Evolutionary conservation across 2,329 filamentous ascomycete genomes (phyloP), one percentile per base, ranked within the genome.

Genomic region (Phialocephala sp.): DNA sequence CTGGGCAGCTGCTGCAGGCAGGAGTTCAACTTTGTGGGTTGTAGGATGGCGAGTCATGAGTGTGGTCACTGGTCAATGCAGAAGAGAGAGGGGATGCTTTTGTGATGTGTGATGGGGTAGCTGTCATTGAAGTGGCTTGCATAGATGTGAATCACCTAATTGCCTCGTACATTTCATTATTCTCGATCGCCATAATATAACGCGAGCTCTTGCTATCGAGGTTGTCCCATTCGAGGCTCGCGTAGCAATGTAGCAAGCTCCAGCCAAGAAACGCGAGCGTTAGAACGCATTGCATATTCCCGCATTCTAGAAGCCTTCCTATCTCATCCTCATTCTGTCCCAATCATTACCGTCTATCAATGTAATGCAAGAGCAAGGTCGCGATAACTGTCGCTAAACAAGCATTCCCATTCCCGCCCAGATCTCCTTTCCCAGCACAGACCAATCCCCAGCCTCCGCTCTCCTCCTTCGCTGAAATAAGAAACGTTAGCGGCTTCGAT

Each of bases 371-470:
- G 12, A 43, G 41, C 41, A 43, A 43, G 15, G 15, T 41, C 27
- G 27, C 27, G 6, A 6, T 32, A 32, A 3, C 27, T 6, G 3
- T n/a, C 43, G 43, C 43, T 18, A 45, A 45, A 45, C 37, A 43
- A 12, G 9, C 9, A 43, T 12, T 5, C 9, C 9, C 9, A 9
- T 18, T 45, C 43, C 3, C 15, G n/a, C 45, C 43, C 43, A 45
- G 43, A 45, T 20, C 37, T 18, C 41, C 6, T 43, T 43, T 50
- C 45, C n/a, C 45, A 50, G 9, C 11, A n/a, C 15, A 50, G 45
- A 50, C 45, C 45, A 50, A 50, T 50, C 45, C 45, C n/a, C 45
- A 22, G n/a, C 20, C 45, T 22, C 45, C 45, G 45, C 45, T 22
- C n/a, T 24, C 45, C 45, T 22, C 45, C n/a, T 22, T 50, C 45